Percentiles rank a stretch among this genome's conserved stretches.
Conservation (phyloP, 306 rosid species). For the Prunus campanulata region DNA sequence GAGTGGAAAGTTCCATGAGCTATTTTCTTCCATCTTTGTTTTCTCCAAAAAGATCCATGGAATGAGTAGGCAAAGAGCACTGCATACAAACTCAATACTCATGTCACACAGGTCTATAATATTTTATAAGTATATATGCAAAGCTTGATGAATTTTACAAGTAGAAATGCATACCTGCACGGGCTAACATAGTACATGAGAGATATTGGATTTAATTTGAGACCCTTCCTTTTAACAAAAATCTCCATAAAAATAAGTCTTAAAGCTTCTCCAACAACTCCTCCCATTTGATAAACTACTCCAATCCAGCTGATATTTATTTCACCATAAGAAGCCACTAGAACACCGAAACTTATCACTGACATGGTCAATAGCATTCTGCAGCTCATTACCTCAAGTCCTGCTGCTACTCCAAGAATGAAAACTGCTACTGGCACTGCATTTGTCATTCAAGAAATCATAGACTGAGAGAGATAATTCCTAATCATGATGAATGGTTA, state of each 20-base stretch:
- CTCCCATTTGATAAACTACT: slow-evolving; percentile 99
- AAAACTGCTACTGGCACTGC: slow-evolving; percentile 99
- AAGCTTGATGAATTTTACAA: not conserved
- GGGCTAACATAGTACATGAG: slow-evolving; percentile 99
- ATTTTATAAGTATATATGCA: slow-evolving; percentile 11
- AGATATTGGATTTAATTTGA: slow-evolving; percentile 86
- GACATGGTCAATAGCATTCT: slow-evolving; percentile 96
- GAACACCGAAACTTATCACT: slow-evolving; percentile 90
- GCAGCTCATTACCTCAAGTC: slow-evolving; percentile 93
- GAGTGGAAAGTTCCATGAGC: slow-evolving; percentile 86
- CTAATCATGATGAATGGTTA: slow-evolving; percentile 13
- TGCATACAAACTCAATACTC: slow-evolving; percentile 42
- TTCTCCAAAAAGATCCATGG: slow-evolving; percentile 98
- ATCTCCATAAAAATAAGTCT: slow-evolving; percentile 99
- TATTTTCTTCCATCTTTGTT: slow-evolving; percentile 78
- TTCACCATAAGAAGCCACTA: slow-evolving; percentile 97
- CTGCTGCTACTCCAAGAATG: slow-evolving; percentile 89
- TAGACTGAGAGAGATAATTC: slow-evolving; percentile 6
- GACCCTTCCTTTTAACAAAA: slow-evolving; percentile 93
- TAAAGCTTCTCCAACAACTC: slow-evolving; percentile 97
- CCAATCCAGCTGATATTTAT: slow-evolving; percentile 91
- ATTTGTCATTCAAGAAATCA: slow-evolving; percentile 28
- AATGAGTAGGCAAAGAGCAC: slow-evolving; percentile 86
- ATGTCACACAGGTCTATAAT: slow-evolving; percentile 13
- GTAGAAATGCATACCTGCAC: slow-evolving; percentile 63